Base-by-base conservation (phyloP, 441 rosid species). In the Erysimum cheiri region DNA sequence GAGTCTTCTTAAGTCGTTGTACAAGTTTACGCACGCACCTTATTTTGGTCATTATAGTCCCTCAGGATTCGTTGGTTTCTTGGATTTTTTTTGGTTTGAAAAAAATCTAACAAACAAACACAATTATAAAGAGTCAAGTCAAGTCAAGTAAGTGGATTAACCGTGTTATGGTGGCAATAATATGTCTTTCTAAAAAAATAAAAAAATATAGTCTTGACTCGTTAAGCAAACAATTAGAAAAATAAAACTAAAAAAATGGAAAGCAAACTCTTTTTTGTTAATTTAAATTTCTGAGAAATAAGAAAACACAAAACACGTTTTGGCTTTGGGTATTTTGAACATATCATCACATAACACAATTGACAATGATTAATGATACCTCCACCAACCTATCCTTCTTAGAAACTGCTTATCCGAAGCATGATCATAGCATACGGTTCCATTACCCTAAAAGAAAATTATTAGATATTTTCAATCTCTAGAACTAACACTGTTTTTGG, bases 1-100 rank as follows among this genome's bases (percentile, higher is more conserved):
- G 40, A 32, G 6, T 15, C 60, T 55, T 55, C 60, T 55, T 55
- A 33, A 55, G 28, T 33, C 8, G 8, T 55, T 33, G 4, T 55
- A 55, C 28, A 5, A 15, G 6, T 35, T 5, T 57, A 35, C 29
- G 33, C 7, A 14, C 22, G 22, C 22, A 31, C 13, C 12, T 54
- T 31, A 6, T 14, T 14, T 54, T 54, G 39, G 39, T 54, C 59
- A 31, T 54, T 53, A 1, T 29, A 31, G 12, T 19, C 29, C 15
- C 28, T 48, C 13, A 48, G 7, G n/a, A 17, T 8, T 12, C 10
- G 11, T n/a, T 28, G 9, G 33, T 3, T 28, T 19, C 1, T 24
- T 26, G 35, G 14, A 3, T 15, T 19, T 17, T 3, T 3, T 9
- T 2, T 17, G 28, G 26, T 8, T 8, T 17, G 29, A 1, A 1